Evolutionary conservation across 208 protist genomes (phyloP).

Genomic region (Crithidia sp.): DNA sequence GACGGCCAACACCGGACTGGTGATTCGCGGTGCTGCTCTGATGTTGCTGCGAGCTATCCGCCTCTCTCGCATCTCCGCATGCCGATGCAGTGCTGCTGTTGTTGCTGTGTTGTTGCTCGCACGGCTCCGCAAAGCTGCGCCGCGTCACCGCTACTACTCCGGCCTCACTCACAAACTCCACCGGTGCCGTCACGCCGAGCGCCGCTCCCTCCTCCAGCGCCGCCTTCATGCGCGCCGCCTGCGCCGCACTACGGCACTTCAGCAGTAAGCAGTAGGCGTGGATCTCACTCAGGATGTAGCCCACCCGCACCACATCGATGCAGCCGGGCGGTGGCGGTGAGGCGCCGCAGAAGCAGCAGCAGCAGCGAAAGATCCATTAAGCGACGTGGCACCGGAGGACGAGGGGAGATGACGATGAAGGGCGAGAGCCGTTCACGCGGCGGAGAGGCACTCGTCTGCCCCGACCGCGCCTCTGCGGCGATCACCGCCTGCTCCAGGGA

Average conservation of each 20-base stretch:
- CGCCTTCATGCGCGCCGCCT: slow-evolving; percentile 41
- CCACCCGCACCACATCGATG: slow-evolving; percentile 54
- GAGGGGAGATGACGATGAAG: neutral
- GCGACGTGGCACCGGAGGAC: too few relatives aligned
- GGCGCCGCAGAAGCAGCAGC: neutral
- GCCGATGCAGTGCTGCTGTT: neutral
- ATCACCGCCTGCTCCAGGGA: slow-evolving; percentile 19
- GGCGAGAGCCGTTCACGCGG: neutral
- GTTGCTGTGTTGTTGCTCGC: neutral
- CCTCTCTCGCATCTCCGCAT: neutral
- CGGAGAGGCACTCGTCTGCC: too few relatives aligned
- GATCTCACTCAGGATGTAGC: slow-evolving; percentile 66
- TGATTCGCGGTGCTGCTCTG: too few relatives aligned
- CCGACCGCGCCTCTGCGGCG: neutral
- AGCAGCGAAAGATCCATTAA: too few relatives aligned
- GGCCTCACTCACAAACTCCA: slow-evolving; percentile 45
- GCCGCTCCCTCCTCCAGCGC: slow-evolving; percentile 43
- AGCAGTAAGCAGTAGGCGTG: slow-evolving; percentile 75
- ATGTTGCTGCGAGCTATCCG: too few relatives aligned
- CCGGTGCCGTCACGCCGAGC: slow-evolving; percentile 33
- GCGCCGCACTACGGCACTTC: slow-evolving; percentile 34
- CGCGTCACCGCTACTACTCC: slow-evolving; percentile 13
- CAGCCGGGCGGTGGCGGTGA: neutral
- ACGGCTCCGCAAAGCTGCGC: slow-evolving; percentile 11
- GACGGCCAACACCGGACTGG: too few relatives aligned